A percentile compares a stretch with the other conserved stretches of the same genome.
Evolutionary conservation across 768 basidiomycete genomes (phyloP).

Genomic region (Dendrothele bispora): DNA sequence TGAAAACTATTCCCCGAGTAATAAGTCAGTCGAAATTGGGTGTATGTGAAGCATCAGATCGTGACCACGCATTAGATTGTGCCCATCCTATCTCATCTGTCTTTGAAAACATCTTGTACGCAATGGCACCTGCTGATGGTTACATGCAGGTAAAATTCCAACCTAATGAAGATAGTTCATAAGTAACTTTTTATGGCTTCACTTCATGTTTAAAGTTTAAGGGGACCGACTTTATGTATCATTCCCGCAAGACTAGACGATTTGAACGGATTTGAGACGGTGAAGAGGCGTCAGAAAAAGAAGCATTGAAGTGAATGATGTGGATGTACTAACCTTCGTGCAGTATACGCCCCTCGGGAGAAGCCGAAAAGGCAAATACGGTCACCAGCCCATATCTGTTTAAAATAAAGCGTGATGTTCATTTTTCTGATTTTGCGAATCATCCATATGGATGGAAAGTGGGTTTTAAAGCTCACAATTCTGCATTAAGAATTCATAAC

Average conservation of each 20-base stretch:
- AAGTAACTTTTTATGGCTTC: not conserved
- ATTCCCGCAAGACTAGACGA: constrained; percentile 29
- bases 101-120: constrained; percentile 54
- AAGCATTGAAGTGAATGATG: not conserved
- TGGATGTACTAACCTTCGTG: constrained; percentile 41
- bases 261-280: not conserved
- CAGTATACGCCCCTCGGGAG: constrained; percentile 67
- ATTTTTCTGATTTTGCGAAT: not conserved
- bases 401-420: not conserved
- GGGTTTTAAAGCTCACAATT: constrained; percentile 39
- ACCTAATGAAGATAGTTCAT: constrained; percentile 25
- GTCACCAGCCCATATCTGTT: constrained; percentile 36
- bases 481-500: constrained; percentile 64
- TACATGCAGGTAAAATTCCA: constrained; percentile 57
- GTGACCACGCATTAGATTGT: constrained; percentile 41
- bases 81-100: constrained; percentile 23
- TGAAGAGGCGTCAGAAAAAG: not conserved
- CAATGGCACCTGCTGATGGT: constrained; percentile 55
- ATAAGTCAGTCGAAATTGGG: too few relatives aligned
- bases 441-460: not conserved
- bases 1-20: too few relatives aligned
- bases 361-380: constrained; percentile 45
- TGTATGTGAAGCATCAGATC: too few relatives aligned
- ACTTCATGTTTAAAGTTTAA: not conserved
- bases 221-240: constrained; percentile 46